phyloP scores from a whole-genome alignment of 2,329 filamentous ascomycete species.

The Endoconidiophora laricicola region DNA sequence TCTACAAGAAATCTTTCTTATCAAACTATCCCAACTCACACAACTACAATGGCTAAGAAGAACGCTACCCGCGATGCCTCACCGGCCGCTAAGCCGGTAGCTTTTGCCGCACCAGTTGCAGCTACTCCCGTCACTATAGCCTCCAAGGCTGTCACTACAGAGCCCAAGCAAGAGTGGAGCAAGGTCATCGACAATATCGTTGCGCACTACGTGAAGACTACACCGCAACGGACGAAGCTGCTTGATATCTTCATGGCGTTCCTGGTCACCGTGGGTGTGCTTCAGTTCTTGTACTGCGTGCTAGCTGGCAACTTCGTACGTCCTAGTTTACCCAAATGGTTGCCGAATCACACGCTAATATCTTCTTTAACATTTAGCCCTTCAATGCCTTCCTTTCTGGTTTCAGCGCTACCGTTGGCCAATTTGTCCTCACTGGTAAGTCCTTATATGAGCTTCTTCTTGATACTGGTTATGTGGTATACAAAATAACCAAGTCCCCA shows the following conservation, averaged over 20 bases:
- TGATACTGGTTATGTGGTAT: neutral
- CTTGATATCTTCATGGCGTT: conserved; percentile 85
- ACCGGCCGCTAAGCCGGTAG: conserved; percentile 14
- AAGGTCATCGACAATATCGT: conserved; percentile 55
- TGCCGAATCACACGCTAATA: neutral
- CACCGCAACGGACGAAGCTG: conserved; percentile 80
- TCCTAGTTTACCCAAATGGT: conserved; percentile 16
- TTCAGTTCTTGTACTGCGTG: conserved; percentile 90
- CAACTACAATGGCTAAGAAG: conserved; percentile 12
- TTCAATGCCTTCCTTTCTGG: conserved; percentile 98
- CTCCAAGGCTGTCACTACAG: conserved; percentile 15
- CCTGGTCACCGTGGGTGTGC: conserved; percentile 63
- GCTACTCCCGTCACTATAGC: conserved; percentile 14
- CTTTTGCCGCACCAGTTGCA: conserved; percentile 11
- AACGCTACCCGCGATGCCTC: conserved; percentile 13
- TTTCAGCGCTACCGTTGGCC: conserved; percentile 85
- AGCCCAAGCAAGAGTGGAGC: conserved; percentile 25
- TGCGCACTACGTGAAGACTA: conserved; percentile 62
- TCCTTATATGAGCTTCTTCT: neutral
- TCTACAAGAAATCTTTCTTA: conserved; percentile 11
- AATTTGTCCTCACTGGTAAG: conserved; percentile 87
- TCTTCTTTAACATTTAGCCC: conserved; percentile 38
- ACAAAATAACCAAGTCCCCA: neutral
- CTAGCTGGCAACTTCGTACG: conserved; percentile 87
- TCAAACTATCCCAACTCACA: conserved; percentile 15